Conservation (phyloP, 768 basidiomycete species). For the Gloeophyllum trabeum region DNA sequence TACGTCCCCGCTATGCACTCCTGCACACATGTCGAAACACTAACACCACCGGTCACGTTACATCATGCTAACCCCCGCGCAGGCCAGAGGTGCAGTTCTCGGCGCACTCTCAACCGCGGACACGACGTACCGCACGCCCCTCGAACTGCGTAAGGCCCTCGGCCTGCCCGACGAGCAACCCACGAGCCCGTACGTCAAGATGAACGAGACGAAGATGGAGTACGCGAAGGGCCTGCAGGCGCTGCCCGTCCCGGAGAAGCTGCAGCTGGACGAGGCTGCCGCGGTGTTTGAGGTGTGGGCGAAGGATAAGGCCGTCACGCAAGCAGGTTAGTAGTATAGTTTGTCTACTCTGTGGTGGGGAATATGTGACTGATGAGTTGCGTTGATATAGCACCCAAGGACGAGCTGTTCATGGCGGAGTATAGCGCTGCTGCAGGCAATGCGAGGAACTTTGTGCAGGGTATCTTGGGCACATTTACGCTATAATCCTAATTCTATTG, state of each 20-base stretch:
- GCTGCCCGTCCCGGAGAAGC: conserved; percentile 40
- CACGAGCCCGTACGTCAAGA: conserved; percentile 44
- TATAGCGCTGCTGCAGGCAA: conserved; percentile 74
- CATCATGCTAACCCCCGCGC: conserved; percentile 1
- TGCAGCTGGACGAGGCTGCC: conserved; percentile 59
- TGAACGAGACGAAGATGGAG: conserved; percentile 31
- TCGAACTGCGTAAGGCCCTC: conserved; percentile 59
- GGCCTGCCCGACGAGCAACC: conserved; percentile 28
- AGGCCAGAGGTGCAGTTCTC: conserved; percentile 65
- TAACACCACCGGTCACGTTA: no score
- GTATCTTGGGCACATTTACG: conserved; percentile 32
- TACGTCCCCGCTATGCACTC: background rate
- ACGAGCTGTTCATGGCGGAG: conserved; percentile 70
- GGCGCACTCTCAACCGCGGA: conserved; percentile 58
- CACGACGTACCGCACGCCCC: conserved; percentile 41
- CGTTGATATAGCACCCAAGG: conserved; percentile 25
- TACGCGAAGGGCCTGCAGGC: conserved; percentile 47
- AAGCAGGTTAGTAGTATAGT: conserved; percentile 15
- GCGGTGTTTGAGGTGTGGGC: conserved; percentile 72
- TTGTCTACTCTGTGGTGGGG: background rate
- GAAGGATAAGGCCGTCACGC: conserved; percentile 45
- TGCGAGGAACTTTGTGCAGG: conserved; percentile 68
- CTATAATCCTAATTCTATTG: no score
- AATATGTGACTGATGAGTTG: background rate
- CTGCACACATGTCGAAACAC: no score